phyloP scores from a whole-genome alignment of 1,139 yeast species.

The Scheffersomyces cryptocercus region DNA sequence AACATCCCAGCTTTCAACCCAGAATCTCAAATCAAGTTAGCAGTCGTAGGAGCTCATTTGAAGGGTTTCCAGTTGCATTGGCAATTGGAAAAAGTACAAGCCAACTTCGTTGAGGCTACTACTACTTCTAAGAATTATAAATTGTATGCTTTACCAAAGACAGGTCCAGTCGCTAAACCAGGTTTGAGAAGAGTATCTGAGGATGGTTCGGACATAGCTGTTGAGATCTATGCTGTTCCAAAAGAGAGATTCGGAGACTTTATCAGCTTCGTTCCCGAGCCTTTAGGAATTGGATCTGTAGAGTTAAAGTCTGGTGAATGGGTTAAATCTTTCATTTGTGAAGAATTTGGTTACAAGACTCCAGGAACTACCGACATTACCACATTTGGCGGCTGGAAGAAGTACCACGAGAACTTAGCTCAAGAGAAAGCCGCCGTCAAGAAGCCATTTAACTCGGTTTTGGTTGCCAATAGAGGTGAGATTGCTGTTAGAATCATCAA shows the following conservation, averaged over 20 bases:
- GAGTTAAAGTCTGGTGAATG: constrained; percentile 77
- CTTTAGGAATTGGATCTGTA: constrained; percentile 91
- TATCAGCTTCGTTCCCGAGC: constrained; percentile 86
- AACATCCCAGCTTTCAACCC: constrained; percentile 38
- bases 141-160: constrained; percentile 79
- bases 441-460: constrained; percentile 77
- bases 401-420: constrained; percentile 51
- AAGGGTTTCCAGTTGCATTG: constrained; percentile 88
- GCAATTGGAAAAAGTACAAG: constrained; percentile 87
- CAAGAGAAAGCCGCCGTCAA: constrained; percentile 25
- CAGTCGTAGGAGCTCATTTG: constrained; percentile 96
- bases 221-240: constrained; percentile 86
- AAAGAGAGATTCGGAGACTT: constrained; percentile 75
- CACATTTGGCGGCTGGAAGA: constrained; percentile 83
- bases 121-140: constrained; percentile 73
- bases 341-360: constrained; percentile 75
- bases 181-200: constrained; percentile 72
- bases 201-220: constrained; percentile 60
- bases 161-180: constrained; percentile 83
- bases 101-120: constrained; percentile 66
- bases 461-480: constrained; percentile 97
- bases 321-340: constrained; percentile 93
- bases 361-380: constrained; percentile 80
- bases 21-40: constrained; percentile 51
- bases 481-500: constrained; percentile 92